phyloP scores from a whole-genome alignment of 2,329 filamentous ascomycete genomes.

The Diaporthe citriasiana region DNA sequence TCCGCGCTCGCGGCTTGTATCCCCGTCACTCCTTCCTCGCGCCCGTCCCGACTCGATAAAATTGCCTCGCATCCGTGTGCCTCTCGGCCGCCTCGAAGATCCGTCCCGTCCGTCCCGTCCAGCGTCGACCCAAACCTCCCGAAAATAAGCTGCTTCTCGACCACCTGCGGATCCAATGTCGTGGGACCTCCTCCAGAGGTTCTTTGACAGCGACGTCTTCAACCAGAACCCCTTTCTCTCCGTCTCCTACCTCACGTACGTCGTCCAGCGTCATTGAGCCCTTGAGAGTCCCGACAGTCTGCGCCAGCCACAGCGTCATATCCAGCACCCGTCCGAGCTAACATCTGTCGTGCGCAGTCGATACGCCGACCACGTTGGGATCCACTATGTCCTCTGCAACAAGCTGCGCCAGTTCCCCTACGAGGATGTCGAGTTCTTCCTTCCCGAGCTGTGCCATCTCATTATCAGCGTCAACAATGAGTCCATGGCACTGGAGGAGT shows the following conservation, averaged over 20 bases:
- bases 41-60: slow-evolving; percentile 46
- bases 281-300: slow-evolving; percentile 31
- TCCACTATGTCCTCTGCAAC: slow-evolving; percentile 89
- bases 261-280: slow-evolving; percentile 47
- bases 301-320: slow-evolving; percentile 27
- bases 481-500: slow-evolving; percentile 92
- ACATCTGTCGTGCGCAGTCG: slow-evolving; percentile 66
- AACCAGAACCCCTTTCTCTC: slow-evolving; percentile 91
- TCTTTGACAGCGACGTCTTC: slow-evolving; percentile 95
- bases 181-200: slow-evolving; percentile 90
- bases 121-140: slow-evolving; percentile 43
- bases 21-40: slow-evolving; percentile 43
- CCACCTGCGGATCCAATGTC: slow-evolving; percentile 68
- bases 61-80: slow-evolving; percentile 8
- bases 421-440: slow-evolving; percentile 93
- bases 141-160: slow-evolving; percentile 29
- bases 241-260: slow-evolving; percentile 90
- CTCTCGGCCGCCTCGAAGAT: slow-evolving; percentile 10
- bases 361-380: slow-evolving; percentile 90
- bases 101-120: background rate
- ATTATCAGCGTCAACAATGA: slow-evolving; percentile 91
- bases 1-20: slow-evolving; percentile 50
- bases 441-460: slow-evolving; percentile 88
- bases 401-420: slow-evolving; percentile 92
- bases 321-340: slow-evolving; percentile 36